Conservation (phyloP, 2,329 filamentous ascomycete species). For the Helminthosporium solani region DNA sequence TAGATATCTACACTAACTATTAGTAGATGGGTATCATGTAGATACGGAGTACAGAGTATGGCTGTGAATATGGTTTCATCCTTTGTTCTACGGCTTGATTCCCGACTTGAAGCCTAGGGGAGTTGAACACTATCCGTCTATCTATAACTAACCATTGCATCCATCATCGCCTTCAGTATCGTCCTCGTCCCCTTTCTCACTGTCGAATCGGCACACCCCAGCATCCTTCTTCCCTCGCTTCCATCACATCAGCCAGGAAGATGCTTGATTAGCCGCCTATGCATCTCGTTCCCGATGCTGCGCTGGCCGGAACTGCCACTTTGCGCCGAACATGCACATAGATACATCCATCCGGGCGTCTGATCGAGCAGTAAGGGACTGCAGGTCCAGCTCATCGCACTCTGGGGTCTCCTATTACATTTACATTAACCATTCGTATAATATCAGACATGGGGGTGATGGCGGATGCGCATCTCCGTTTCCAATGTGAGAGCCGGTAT, state of each 20-base stretch:
- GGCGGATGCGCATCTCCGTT: not conserved
- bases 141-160: not conserved
- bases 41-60: too few relatives aligned
- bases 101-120: too few relatives aligned
- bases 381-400: conserved; percentile 2
- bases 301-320: not conserved
- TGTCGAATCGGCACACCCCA: not conserved
- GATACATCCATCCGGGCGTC: not conserved
- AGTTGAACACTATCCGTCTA: too few relatives aligned
- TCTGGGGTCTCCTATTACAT: too few relatives aligned
- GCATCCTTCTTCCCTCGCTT: not conserved
- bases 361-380: not conserved
- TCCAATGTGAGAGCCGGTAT: too few relatives aligned
- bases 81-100: too few relatives aligned
- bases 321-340: not conserved
- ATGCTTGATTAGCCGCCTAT: conserved; percentile 3
- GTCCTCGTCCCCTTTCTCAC: not conserved
- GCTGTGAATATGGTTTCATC: too few relatives aligned
- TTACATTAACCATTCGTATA: too few relatives aligned
- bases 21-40: too few relatives aligned
- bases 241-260: not conserved
- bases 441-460: not conserved
- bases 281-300: not conserved
- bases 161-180: not conserved
- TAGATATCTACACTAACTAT: too few relatives aligned